Evolutionary conservation across 2,329 filamentous ascomycete genomes (phyloP).

Genomic region (Mariannaea sp.): DNA sequence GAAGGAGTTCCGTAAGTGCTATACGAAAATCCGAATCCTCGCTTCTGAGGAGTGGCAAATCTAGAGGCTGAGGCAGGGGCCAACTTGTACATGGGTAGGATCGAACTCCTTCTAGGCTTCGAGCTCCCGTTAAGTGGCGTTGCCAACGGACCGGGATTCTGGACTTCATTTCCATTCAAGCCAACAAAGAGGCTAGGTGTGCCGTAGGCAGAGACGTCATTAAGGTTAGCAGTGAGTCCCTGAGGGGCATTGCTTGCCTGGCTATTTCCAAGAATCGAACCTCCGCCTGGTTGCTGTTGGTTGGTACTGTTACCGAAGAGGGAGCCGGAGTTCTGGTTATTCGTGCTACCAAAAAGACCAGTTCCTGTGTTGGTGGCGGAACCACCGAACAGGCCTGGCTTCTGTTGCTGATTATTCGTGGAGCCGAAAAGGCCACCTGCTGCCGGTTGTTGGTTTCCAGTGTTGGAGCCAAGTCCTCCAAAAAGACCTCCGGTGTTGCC

Average conservation of each 20-base stretch:
- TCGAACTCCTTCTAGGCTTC: slow-evolving; percentile 77
- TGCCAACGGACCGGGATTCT: slow-evolving; percentile 85
- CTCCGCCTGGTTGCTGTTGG: slow-evolving; percentile 56
- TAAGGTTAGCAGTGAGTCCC: slow-evolving; percentile 76
- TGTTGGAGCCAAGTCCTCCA: slow-evolving; percentile 45
- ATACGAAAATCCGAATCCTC: slow-evolving; percentile 90
- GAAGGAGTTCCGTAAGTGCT: slow-evolving; percentile 86
- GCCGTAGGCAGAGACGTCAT: slow-evolving; percentile 87
- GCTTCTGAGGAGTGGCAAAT: slow-evolving; percentile 81
- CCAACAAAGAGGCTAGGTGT: slow-evolving; percentile 84
- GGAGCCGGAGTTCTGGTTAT: slow-evolving; percentile 50
- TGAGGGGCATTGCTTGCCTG: slow-evolving; percentile 60
- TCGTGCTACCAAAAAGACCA: slow-evolving; percentile 60
- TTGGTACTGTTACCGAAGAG: slow-evolving; percentile 54
- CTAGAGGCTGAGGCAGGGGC: slow-evolving; percentile 80
- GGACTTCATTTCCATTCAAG: slow-evolving; percentile 64
- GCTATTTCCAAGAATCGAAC: slow-evolving; percentile 64
- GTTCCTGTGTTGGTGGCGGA: slow-evolving; percentile 51
- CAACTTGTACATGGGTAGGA: slow-evolving; percentile 85
- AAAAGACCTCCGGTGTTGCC: slow-evolving; percentile 50
- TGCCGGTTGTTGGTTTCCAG: slow-evolving; percentile 45
- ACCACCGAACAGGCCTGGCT: slow-evolving; percentile 58
- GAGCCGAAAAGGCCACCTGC: slow-evolving; percentile 57
- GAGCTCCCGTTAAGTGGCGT: slow-evolving; percentile 80
- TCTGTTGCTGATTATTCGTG: slow-evolving; percentile 45